Evolutionary conservation across 495 filamentous ascomycete species (phyloP).

Genomic region (Mycothermus thermophilus): DNA sequence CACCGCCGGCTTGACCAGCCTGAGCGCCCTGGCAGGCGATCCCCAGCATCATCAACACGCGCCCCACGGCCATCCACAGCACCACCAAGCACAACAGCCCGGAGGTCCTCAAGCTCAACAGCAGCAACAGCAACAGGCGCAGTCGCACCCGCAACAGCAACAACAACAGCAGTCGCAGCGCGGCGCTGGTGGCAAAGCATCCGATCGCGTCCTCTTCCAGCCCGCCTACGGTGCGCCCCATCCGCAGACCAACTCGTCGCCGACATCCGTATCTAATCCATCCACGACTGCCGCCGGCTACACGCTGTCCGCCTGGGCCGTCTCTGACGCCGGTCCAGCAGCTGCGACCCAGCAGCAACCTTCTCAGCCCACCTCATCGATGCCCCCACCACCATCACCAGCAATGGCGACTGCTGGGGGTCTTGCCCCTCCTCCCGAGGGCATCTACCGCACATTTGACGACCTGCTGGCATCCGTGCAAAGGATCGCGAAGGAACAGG

Average conservation of each 20-base stretch:
- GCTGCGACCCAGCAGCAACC: conserved; percentile 15
- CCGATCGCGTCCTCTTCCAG: conserved; percentile 18
- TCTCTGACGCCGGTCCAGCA: conserved; percentile 13
- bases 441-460: conserved; percentile 32
- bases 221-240: conserved; percentile 21
- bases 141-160: conserved; percentile 5
- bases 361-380: conserved; percentile 16
- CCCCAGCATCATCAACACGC: conserved; percentile 13
- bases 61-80: conserved; percentile 12
- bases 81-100: conserved; percentile 10
- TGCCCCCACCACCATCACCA: conserved; percentile 21
- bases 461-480: conserved; percentile 32
- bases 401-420: conserved; percentile 11
- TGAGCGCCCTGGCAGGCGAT: conserved; percentile 15
- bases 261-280: conserved; percentile 25
- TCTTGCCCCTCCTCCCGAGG: conserved; percentile 34
- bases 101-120: too few relatives aligned
- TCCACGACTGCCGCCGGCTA: conserved; percentile 13
- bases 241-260: conserved; percentile 19
- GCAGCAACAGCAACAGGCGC: conserved; percentile 10
- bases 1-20: conserved; percentile 11
- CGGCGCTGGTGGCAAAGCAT: conserved; percentile 11
- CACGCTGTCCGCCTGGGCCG: conserved; percentile 15
- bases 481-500: conserved; percentile 33
- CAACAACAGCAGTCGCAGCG: conserved; percentile 16